Evolutionary conservation across 192 early-diverging fungal genomes (phyloP).

Genomic region (Helicostylum pulchrum): DNA sequence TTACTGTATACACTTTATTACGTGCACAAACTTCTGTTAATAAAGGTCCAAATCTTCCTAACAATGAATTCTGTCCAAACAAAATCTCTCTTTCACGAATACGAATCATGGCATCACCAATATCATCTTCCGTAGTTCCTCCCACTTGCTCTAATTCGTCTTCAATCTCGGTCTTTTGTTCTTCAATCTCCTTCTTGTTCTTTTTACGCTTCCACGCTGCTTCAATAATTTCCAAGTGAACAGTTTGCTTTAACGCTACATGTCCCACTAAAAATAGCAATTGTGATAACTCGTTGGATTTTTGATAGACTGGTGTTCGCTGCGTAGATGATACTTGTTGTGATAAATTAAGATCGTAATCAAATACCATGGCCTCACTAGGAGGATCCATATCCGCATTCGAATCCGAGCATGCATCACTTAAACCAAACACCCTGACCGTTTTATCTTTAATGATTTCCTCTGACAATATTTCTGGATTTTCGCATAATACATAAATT

Average conservation of each 20-base stretch:
- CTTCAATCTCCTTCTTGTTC: slow-evolving; percentile 37
- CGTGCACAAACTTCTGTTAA: slow-evolving; percentile 78
- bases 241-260: slow-evolving; percentile 94
- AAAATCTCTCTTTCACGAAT: slow-evolving; percentile 93
- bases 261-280: slow-evolving; percentile 93
- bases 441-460: slow-evolving; percentile 74
- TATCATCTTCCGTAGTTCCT: slow-evolving; percentile 94
- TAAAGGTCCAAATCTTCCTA: slow-evolving; percentile 79
- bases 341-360: slow-evolving; percentile 24
- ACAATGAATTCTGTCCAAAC: slow-evolving; percentile 71
- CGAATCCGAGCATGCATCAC: not conserved
- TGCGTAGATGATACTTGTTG: slow-evolving; percentile 18
- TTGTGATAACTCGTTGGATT: slow-evolving; percentile 78
- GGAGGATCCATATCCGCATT: slow-evolving; percentile 8
- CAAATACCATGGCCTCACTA: slow-evolving; percentile 28
- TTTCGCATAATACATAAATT: slow-evolving; percentile 85
- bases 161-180: slow-evolving; percentile 45
- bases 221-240: slow-evolving; percentile 92
- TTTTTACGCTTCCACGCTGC: slow-evolving; percentile 89
- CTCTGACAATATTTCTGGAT: slow-evolving; percentile 80
- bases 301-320: slow-evolving; percentile 18
- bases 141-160: slow-evolving; percentile 93
- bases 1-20: slow-evolving; percentile 78
- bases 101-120: slow-evolving; percentile 79
- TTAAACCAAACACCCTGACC: slow-evolving; percentile 57